Base-by-base conservation (phyloP, 495 filamentous ascomycete species). In the Immersiella caudata region DNA sequence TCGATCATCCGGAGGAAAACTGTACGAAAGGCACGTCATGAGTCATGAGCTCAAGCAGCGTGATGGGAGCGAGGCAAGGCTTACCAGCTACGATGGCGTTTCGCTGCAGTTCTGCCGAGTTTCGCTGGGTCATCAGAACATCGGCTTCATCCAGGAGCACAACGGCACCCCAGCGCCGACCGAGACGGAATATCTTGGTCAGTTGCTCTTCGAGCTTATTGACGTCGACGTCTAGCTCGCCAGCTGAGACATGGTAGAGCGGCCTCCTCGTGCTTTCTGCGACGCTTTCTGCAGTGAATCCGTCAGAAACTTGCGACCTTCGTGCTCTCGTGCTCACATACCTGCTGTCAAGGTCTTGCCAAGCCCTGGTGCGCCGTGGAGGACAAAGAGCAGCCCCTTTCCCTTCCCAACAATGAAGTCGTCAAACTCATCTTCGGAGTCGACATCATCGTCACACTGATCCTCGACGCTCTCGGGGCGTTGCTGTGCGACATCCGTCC, bases 1-100 rank as follows among this genome's bases (percentile, higher is more conserved):
- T 86, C 84, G 0, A 86, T 72, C 54, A 79, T 78, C 22, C 83
- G 76, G n/a, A 85, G 76, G 58, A 85, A 85, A 16, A 83, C 74
- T 58, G 29, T 8, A 33, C 4, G 29, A 8, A 33, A 4, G 55
- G 4, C 11, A 46, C n/a, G 9, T 14, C 11, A 14, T 12, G 5
- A 18, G 16, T 46, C 11, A 46, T 46, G 40, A 46, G 14, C 5
- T 55, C 8, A 55, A 20, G n/a, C n/a, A n/a, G n/a, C n/a, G n/a
- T 55, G 51, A 22, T 55, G 20, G 51, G n/a, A 6, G 14, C 2
- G 29, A 33, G 2, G n/a, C 2, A 12, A 11, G 18, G 22, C 51
- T 12, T 21, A 55, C 51, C 56, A 8, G 26, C 49, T 1, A 65
- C 63, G 16, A 65, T 27, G 14, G 63, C 50, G 54, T 65, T 65